Percentiles rank a stretch among this genome's conserved stretches.
Conservation (phyloP, 2,329 filamentous ascomycete species). For the Coniosporium tulheliwenetii region DNA sequence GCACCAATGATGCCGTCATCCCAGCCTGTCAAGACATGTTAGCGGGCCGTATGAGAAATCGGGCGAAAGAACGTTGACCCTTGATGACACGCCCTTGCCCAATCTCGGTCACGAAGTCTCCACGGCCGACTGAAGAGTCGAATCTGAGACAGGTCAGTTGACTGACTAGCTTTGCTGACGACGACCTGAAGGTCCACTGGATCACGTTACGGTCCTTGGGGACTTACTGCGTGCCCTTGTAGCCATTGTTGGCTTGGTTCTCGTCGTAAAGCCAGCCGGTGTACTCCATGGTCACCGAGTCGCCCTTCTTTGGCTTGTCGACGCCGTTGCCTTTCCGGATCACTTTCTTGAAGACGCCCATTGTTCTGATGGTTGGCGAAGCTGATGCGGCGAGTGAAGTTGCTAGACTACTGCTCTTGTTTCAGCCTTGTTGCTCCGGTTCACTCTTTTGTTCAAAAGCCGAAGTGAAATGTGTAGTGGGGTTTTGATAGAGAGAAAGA, state of each 20-base stretch:
- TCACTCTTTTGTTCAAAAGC: not conserved
- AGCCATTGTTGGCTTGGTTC: conserved; percentile 40
- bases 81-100: conserved; percentile 74
- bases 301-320: conserved; percentile 45
- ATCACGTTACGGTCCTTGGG: not conserved
- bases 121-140: conserved; percentile 67
- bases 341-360: conserved; percentile 52
- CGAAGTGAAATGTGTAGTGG: not conserved
- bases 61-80: conserved; percentile 37
- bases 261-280: conserved; percentile 71
- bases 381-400: conserved; percentile 1
- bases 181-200: conserved; percentile 2
- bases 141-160: conserved; percentile 44
- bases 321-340: conserved; percentile 45
- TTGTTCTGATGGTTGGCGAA: conserved; percentile 6
- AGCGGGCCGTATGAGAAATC: no score
- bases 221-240: conserved; percentile 54
- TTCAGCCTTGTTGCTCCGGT: no score
- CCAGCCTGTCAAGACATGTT: conserved; percentile 22
- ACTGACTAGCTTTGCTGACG: conserved; percentile 1
- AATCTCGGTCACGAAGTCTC: conserved; percentile 63
- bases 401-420: no score
- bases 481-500: no score
- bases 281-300: conserved; percentile 79
- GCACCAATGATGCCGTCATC: conserved; percentile 49